Evolutionary conservation across 129 eudicot species (phyloP), one percentile per base, ranked within the genome.

Genomic region (Chrysanthemum seticuspe): DNA sequence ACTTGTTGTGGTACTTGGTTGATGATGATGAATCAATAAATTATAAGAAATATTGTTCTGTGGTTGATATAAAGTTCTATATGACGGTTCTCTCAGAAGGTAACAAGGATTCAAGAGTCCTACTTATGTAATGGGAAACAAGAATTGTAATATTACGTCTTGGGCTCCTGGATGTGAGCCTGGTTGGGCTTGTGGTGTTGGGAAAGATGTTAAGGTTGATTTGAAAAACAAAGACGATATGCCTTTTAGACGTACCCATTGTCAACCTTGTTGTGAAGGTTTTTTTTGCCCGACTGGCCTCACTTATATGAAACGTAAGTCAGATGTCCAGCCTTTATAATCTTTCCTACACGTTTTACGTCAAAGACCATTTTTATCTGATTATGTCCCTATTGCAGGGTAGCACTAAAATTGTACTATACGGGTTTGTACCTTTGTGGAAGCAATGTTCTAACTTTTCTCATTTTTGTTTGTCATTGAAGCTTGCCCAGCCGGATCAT

Each of bases 301-400:
- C 74, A 89, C 96, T 40, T 92, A 96, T 87, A 92, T 92, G 98
- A 92, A 89, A 62, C 96, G 98, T 92, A 80, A 87, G 98, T 87
- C 60, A 11, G 18, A 4, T 40, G 49, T 55, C 68, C 44, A 56
- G 4, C 21, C 16, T 53, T 67, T 7, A 34, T 34, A 34, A 34
- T 34, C 44, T 34, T 34, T 34, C 44, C 7, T 5, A 5, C 7
- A 34, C 6, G 44, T 34, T 34, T 4, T 34, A 34, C 44, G 7
- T 34, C 44, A 34, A 34, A 34, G 7, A 5, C 44, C 44, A 7
- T 34, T 34, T 34, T 34, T 3, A 34, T 34, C 7, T 34, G 44
- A 34, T 34, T 5, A 5, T 34, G 44, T 34, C 6, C 7, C 6
- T 34, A 34, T 34, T 34, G 44, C 6, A 34, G 6, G 44, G 44